Evolutionary conservation across 2,329 filamentous ascomycete species (phyloP).

Genomic region (Bisporella sp.): DNA sequence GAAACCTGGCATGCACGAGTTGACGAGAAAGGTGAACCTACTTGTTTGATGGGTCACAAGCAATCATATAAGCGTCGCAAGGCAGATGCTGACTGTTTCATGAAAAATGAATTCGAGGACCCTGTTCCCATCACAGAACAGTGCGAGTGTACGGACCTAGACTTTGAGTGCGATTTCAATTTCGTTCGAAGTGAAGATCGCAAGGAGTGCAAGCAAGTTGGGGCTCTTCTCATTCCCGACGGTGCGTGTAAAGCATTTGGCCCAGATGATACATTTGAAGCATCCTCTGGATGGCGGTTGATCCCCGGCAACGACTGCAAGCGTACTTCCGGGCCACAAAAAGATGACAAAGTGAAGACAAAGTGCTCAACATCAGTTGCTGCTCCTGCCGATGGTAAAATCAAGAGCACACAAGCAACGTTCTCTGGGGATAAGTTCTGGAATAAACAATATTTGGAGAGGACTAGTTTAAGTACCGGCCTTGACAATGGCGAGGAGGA

Average conservation of each 20-base stretch:
- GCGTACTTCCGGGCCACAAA: slow-evolving; percentile 50
- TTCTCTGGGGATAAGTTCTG: slow-evolving; percentile 53
- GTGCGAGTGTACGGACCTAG: slow-evolving; percentile 74
- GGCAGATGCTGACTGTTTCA: slow-evolving; percentile 80
- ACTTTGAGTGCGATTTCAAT: slow-evolving; percentile 97
- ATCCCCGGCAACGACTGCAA: slow-evolving; percentile 80
- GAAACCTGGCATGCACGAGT: slow-evolving; percentile 84
- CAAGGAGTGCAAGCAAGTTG: slow-evolving; percentile 58
- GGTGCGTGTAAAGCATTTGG: slow-evolving; percentile 57
- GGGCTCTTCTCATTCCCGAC: slow-evolving; percentile 57
- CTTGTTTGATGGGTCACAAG: slow-evolving; percentile 93
- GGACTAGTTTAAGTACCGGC: slow-evolving; percentile 54
- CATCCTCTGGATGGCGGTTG: slow-evolving; percentile 82
- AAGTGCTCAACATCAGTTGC: slow-evolving; percentile 61
- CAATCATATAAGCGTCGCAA: slow-evolving; percentile 83
- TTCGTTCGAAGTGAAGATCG: slow-evolving; percentile 64
- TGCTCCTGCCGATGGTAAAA: slow-evolving; percentile 55
- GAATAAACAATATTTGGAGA: slow-evolving; percentile 71
- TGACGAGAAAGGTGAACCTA: slow-evolving; percentile 71
- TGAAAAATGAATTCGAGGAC: slow-evolving; percentile 79
- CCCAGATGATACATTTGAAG: slow-evolving; percentile 62
- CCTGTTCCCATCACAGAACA: slow-evolving; percentile 60
- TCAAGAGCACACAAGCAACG: slow-evolving; percentile 50
- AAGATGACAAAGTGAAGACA: slow-evolving; percentile 66
- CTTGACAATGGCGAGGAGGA: slow-evolving; percentile 37